A percentile compares a stretch with the other conserved stretches of the same genome.
Conservation (phyloP, 768 basidiomycete genomes). For the Suillus fuscotomentosus region DNA sequence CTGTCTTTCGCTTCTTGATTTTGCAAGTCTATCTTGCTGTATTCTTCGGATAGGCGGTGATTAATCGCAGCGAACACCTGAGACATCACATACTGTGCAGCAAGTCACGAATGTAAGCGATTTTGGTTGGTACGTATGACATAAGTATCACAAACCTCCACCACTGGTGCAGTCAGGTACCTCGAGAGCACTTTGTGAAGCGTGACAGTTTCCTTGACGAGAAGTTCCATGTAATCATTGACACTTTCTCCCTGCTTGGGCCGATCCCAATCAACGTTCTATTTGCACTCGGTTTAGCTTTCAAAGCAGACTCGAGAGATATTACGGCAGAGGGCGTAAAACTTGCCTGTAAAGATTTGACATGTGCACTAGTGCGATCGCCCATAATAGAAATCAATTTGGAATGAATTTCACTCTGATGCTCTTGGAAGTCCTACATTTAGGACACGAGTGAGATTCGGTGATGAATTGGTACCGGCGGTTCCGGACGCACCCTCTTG, state of each 20-base stretch:
- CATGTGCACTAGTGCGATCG: constrained; percentile 84
- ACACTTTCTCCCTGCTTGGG: constrained; percentile 59
- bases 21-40: constrained; percentile 76
- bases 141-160: constrained; percentile 58
- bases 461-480: not conserved
- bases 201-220: constrained; percentile 93
- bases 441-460: constrained; percentile 1
- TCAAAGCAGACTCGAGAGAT: not conserved
- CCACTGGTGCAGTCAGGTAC: constrained; percentile 74
- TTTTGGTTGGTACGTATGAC: constrained; percentile 14
- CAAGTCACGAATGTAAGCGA: constrained; percentile 13
- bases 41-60: constrained; percentile 86
- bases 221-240: constrained; percentile 89
- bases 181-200: constrained; percentile 95
- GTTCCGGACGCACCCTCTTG: constrained; percentile 70
- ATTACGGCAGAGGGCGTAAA: constrained; percentile 11
- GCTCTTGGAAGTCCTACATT: constrained; percentile 92
- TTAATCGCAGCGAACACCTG: constrained; percentile 95
- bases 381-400: constrained; percentile 99
- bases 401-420: constrained; percentile 97
- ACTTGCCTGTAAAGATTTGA: constrained; percentile 74
- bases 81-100: constrained; percentile 80
- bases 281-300: constrained; percentile 9
- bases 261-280: constrained; percentile 80
- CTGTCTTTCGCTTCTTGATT: constrained; percentile 83